These are phyloP conservation scores for Trematosphaeria pertusa DNA, from an alignment of 2,329 filamentous ascomycete species.

Conservation along the genomic window DNA sequence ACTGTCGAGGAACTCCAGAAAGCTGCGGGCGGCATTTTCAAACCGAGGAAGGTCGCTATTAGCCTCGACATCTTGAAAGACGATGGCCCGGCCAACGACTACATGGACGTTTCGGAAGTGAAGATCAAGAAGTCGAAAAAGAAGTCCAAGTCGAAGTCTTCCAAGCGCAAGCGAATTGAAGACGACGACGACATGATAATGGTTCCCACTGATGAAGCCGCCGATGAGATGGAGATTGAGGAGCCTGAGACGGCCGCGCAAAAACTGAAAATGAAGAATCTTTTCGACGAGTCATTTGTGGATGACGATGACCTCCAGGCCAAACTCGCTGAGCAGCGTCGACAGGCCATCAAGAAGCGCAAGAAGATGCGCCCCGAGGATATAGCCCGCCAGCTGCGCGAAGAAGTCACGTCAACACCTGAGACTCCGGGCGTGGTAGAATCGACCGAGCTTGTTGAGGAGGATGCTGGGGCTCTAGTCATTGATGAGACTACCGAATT, in stretches of 20 bases:
- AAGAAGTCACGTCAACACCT: conserved; percentile 62
- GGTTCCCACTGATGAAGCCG: conserved; percentile 37
- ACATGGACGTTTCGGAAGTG: conserved; percentile 82
- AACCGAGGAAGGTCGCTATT: conserved; percentile 71
- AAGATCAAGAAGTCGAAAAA: conserved; percentile 75
- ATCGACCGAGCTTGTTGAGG: conserved; percentile 63
- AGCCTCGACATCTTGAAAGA: conserved; percentile 75
- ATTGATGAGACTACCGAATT: conserved; percentile 97
- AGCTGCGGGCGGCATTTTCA: conserved; percentile 59
- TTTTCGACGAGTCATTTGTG: conserved; percentile 72
- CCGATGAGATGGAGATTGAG: conserved; percentile 76
- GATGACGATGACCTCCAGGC: conserved; percentile 95
- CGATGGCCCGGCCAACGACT: conserved; percentile 79
- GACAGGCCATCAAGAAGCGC: conserved; percentile 86
- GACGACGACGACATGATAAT: conserved; percentile 66
- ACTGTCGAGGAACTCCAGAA: conserved; percentile 67
- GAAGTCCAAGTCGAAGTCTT: conserved; percentile 39
- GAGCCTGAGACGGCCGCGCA: conserved; percentile 35
- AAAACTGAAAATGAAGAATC: conserved; percentile 67
- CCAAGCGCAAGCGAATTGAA: conserved; percentile 48
- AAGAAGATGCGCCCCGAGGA: conserved; percentile 89
- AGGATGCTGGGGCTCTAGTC: conserved; percentile 71
- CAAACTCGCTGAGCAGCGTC: conserved; percentile 81
- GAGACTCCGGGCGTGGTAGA: conserved; percentile 59
- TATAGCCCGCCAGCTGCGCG: conserved; percentile 77